Evolutionary conservation across 768 basidiomycete species (phyloP), one percentile per base, ranked within the genome.

Genomic region (Amanita rimosa): DNA sequence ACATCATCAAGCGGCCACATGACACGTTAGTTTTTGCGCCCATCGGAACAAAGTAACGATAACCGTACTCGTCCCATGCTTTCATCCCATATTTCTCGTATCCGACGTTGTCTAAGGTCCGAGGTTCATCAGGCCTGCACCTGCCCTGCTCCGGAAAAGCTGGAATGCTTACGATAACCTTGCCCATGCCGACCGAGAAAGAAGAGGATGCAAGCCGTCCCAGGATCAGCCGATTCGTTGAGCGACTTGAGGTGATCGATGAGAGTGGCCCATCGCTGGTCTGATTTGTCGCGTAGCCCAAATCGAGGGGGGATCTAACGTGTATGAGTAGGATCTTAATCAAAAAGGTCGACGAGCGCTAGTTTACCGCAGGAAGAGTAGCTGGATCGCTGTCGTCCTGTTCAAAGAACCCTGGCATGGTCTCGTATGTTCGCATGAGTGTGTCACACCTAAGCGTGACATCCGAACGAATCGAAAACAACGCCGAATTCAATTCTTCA

Each of bases 101-200:
- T 0, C 67, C 86, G 0, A 82, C 70, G 53, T 89, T 89, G 64
- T 89, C 83, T 86, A 24, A 24, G 22, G 53, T 38, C 35, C 27
- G 17, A 6, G 10, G 40, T 3, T 31, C 29, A 48, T 52, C 10
- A 49, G 40, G 17, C 22, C 14, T 24, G 36, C 10, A 14, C 38
- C 48, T 21, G 29, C 26, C 13, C 21, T 10, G 44, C 37, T n/a
- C n/a, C n/a, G 13, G 6, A 26, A 26, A 5, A 31, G 31, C 31
- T 31, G 11, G 39, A 29, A 55, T 3, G 66, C 82, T 54, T 60
- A 85, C 85, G 85, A 55, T 71, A 76, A 48, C 84, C 86, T 61
- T 88, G 67, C 1, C 86, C 86, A 52, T 90, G 86, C 54, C 86
- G 68, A 2, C 74, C 75, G 1, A 87, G 61, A 50, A 82, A 75